These are phyloP conservation scores for Cicer bijugum DNA, from an alignment of 306 rosid genomes.

Conservation along the genomic window DNA sequence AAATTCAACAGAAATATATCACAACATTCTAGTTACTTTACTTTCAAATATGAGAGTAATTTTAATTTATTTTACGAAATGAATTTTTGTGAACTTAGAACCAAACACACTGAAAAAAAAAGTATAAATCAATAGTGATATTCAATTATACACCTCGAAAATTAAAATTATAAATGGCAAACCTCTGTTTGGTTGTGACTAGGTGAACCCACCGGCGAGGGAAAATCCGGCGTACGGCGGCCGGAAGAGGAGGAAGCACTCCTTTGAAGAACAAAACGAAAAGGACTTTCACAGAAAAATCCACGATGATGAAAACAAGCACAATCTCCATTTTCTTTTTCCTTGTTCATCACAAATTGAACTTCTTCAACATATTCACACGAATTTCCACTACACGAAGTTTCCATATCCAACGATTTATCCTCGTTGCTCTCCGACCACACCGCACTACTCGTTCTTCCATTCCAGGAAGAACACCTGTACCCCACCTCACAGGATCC, in stretches of 20 bases:
- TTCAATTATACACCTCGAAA: too few species aligned
- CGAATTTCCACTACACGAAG: slow-evolving; percentile 48
- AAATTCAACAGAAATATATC: too few species aligned
- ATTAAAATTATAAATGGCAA: slow-evolving; percentile 30
- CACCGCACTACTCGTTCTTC: slow-evolving; percentile 59
- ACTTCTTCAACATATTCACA: slow-evolving; percentile 49
- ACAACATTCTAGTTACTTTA: too few species aligned
- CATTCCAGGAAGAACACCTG: slow-evolving; percentile 49
- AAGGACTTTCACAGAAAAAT: slow-evolving; percentile 69
- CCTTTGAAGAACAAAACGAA: slow-evolving; percentile 62
- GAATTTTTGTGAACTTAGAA: too few species aligned
- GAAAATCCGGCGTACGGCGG: slow-evolving; percentile 66
- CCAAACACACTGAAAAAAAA: too few species aligned
- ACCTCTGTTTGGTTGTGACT: slow-evolving; percentile 63
- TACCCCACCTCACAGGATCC: slow-evolving; percentile 33
- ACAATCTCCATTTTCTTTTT: slow-evolving; percentile 20
- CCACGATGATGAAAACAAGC: slow-evolving; percentile 42
- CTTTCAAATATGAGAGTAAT: too few species aligned
- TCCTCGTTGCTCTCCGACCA: slow-evolving; percentile 76
- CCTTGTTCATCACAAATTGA: slow-evolving; percentile 42
- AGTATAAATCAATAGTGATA: too few species aligned
- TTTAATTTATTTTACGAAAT: too few species aligned
- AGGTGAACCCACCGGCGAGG: slow-evolving; percentile 67
- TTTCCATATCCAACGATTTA: slow-evolving; percentile 59
- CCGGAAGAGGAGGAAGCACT: slow-evolving; percentile 55